Evolutionary conservation across 2,329 filamentous ascomycete genomes (phyloP).

Genomic region (Ophiostoma fasciatum): DNA sequence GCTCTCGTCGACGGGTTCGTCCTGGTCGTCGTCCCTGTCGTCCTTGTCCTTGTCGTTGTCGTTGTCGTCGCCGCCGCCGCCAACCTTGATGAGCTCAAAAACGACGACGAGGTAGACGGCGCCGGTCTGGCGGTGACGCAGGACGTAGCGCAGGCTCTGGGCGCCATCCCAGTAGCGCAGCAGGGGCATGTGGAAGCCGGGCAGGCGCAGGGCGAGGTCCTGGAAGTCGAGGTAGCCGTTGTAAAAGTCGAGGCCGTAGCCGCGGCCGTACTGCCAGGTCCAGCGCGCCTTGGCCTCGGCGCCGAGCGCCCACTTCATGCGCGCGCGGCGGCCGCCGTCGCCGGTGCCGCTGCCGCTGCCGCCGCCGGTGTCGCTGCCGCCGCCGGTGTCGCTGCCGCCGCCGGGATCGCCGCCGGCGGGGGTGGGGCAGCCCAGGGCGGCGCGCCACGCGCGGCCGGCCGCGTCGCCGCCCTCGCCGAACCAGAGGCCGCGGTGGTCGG

Average conservation of each 20-base stretch:
- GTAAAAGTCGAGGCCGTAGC: constrained; percentile 55
- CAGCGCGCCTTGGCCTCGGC: constrained; percentile 34
- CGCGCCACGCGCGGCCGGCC: constrained; percentile 31
- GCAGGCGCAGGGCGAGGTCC: constrained; percentile 55
- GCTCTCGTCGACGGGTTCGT: constrained; percentile 10
- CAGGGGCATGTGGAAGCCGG: constrained; percentile 58
- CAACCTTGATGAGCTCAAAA: constrained; percentile 61
- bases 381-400: constrained; percentile 24
- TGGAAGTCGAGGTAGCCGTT: constrained; percentile 83
- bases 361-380: constrained; percentile 21
- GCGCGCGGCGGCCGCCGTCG: too few relatives aligned
- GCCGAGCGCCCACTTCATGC: constrained; percentile 45
- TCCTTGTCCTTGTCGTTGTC: constrained; percentile 29
- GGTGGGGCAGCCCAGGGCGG: constrained; percentile 32
- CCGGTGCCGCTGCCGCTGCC: constrained; percentile 30
- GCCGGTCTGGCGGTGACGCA: constrained; percentile 63
- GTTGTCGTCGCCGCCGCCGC: constrained; percentile 46
- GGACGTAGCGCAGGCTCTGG: constrained; percentile 69
- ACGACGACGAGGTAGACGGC: constrained; percentile 68
- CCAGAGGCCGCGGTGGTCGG: constrained; percentile 30
- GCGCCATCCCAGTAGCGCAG: constrained; percentile 72
- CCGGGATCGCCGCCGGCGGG: constrained; percentile 4
- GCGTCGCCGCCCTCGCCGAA: constrained; percentile 54
- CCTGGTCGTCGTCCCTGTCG: background rate
- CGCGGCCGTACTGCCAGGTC: constrained; percentile 38